Base-by-base conservation (phyloP, 2,329 filamentous ascomycete genomes). In the Claviceps digitariae region DNA sequence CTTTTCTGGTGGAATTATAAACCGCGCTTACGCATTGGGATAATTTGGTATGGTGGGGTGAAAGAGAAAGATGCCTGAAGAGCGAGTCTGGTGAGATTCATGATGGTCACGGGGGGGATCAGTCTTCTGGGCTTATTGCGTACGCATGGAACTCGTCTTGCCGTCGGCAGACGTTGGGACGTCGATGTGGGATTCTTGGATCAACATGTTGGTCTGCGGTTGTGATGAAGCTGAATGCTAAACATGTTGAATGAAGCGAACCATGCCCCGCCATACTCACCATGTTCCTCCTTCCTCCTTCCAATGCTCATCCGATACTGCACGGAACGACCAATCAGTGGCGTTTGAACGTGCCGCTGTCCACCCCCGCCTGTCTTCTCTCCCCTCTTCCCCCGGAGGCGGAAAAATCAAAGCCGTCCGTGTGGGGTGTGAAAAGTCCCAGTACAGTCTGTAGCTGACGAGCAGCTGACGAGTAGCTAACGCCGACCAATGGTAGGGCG, bases 1-100 rank as follows among this genome's bases (percentile, higher is more conserved):
- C n/a, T 43, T 12, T 13, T 1, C 12, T 17, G 43, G 6, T 4
- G 21, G 9, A 9, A 50, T 34, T 5, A 10, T 12, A n/a, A 25
- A 29, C 17, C 23, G 43, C 45, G 34, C 77, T 63, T 82, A 90
- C 69, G 90, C 90, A 59, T 93, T 83, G 29, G 90, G 89, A 65
- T 95, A 95, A 56, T 86, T 84, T 1, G 88, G 80, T 59, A 96
- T 84, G 15, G 80, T 82, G 8, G 90, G 90, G 65, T 95, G 88
- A 70, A 90, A 95, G 65, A 94, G 66, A 69, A 90, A 95, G 64
- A 95, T 86, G 60, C 90, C 89, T 95, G 66, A 29, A 17, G 15
- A 4, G 55, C 54, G 58, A 41, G 58, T 17, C 21, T 25, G 20
- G 43, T 44, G 43, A 23, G 44, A 17, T 23, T 45, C 36, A 21